A percentile compares a stretch with the other conserved stretches of the same genome.
Conservation (phyloP, 108 stramenopile species). For the Conticribra weissflogii region DNA sequence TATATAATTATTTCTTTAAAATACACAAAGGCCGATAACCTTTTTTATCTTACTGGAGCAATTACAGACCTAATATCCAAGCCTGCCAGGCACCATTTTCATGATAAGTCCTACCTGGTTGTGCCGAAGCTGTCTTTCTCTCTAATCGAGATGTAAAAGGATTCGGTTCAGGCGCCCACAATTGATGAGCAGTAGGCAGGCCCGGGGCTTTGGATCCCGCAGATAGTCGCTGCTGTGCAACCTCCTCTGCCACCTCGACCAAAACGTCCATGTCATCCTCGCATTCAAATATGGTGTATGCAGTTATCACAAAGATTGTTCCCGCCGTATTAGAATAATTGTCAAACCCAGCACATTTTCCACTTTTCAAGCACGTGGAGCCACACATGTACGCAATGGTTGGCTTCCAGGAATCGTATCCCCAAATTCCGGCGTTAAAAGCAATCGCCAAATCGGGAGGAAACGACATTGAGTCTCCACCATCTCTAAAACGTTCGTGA, state of each 20-base stretch:
- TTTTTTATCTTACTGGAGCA: too few relatives aligned
- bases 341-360: conserved; percentile 3
- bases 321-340: conserved; percentile 11
- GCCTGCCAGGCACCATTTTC: conserved; percentile 90
- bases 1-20: too few relatives aligned
- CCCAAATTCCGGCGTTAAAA: conserved; percentile 90
- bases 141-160: conserved; percentile 66
- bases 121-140: conserved; percentile 58
- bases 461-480: conserved; percentile 6
- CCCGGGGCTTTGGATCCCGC: not conserved
- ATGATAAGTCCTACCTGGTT: conserved; percentile 55
- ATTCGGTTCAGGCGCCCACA: conserved; percentile 78
- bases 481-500: conserved; percentile 48
- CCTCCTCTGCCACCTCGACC: conserved; percentile 54
- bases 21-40: too few relatives aligned
- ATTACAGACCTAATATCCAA: conserved; percentile 64
- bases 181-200: conserved; percentile 21
- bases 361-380: conserved; percentile 8
- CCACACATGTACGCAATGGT: conserved; percentile 56
- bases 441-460: conserved; percentile 66
- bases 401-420: conserved; percentile 82
- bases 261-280: conserved; percentile 72
- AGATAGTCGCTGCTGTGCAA: not conserved
- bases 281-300: conserved; percentile 82
- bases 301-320: conserved; percentile 70